Base-by-base conservation (phyloP, 106 monocot genomes). In the Alisma plantagoaquatica region DNA sequence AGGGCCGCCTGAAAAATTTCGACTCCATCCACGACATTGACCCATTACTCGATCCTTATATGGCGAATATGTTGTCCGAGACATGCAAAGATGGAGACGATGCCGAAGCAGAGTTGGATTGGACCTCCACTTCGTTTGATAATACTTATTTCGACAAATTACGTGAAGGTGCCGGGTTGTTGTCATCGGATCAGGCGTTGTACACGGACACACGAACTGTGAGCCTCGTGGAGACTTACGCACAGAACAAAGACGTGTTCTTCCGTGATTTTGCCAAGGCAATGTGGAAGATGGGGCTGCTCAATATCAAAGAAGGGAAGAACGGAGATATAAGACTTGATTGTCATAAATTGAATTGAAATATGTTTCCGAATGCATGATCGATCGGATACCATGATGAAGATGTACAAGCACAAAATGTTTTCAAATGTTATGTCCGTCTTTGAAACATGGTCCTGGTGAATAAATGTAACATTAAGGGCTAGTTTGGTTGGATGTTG, bases 231-330 rank as follows among this genome's bases (percentile, higher is more conserved):
- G 60, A 78, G 21, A 16, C 17, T 0, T 82, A 73, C 47, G 69
- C 82, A 1, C 57, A 68, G 69, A 77, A 82, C 26, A 74, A 73
- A 18, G 78, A 75, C 1, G 33, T 31, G 46, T 87, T 82, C 56
- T 82, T 75, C 56, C 51, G 57, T 3, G 69, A 78, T 28, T 87
- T 87, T 33, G 61, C 61, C 22, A 59, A 63, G 27, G 82, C 82
- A 0, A 78, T 87, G 66, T 21, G 75, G 32, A 87, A 70, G 57
- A 82, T 87, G 87, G 87, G 87, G 9, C 19, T 53, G 50, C 51
- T 82, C 44, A 78, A 82, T 46, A 72, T 82, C 16, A 82, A 87
- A 38, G 82, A 73, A 14, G 80, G 63, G 0, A 29, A 27, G 26
- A 28, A 60, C 2, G 82, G 82, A 21, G 78, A 87, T 23, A 60